These are phyloP conservation scores for Pseudocercospora cruenta DNA, from an alignment of 2,329 filamentous ascomycete genomes.

Conservation along the genomic window DNA sequence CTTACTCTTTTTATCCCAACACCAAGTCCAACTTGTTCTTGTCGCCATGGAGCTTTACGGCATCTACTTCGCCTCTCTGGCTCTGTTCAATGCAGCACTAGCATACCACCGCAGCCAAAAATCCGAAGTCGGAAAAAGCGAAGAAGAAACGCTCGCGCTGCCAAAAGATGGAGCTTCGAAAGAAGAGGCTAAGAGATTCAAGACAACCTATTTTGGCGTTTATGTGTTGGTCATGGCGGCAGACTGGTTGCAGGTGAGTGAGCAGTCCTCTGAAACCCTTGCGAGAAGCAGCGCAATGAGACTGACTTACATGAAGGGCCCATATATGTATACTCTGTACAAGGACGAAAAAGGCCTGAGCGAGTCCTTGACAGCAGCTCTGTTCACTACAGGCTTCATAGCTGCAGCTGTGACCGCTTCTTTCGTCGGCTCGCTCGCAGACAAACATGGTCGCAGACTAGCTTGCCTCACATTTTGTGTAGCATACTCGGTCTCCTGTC, in stretches of 20 bases:
- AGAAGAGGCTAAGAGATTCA: slow-evolving; percentile 43
- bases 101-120: slow-evolving; percentile 23
- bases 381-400: slow-evolving; percentile 55
- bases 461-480: slow-evolving; percentile 61
- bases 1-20: not conserved
- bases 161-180: slow-evolving; percentile 27
- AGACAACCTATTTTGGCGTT: slow-evolving; percentile 49
- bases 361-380: slow-evolving; percentile 50
- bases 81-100: slow-evolving; percentile 28
- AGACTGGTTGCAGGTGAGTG: slow-evolving; percentile 51
- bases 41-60: slow-evolving; percentile 29
- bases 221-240: slow-evolving; percentile 50
- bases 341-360: slow-evolving; percentile 54
- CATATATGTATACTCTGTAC: slow-evolving; percentile 58
- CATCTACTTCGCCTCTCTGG: slow-evolving; percentile 28
- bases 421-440: slow-evolving; percentile 54
- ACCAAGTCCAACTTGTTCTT: too few species aligned
- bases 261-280: not conserved
- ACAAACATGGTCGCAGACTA: slow-evolving; percentile 55
- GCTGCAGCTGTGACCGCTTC: slow-evolving; percentile 54
- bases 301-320: slow-evolving; percentile 40
- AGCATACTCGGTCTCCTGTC: slow-evolving; percentile 57
- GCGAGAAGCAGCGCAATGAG: not conserved
- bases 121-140: slow-evolving; percentile 10
- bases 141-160: slow-evolving; percentile 21